Conservation (phyloP, 176 grass and related monocot genomes). For the Saccharum spontaneum region DNA sequence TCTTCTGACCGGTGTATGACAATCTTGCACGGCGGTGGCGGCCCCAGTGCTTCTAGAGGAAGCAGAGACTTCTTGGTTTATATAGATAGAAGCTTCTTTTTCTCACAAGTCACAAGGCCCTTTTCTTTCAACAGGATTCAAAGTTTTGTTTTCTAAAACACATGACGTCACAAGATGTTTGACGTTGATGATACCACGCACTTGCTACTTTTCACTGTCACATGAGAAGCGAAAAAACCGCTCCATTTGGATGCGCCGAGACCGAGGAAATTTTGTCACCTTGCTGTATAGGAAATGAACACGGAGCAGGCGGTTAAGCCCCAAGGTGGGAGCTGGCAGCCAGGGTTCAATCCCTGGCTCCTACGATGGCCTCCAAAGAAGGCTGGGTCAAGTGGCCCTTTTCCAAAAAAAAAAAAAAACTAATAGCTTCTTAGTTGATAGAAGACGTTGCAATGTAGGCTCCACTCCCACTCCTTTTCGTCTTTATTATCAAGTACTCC, state of each 20-base stretch:
- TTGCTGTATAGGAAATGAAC: background rate
- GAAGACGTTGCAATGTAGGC: background rate
- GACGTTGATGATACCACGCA: background rate
- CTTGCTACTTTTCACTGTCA: background rate
- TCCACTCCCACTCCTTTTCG: background rate
- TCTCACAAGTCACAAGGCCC: background rate
- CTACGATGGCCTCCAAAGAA: too few relatives aligned
- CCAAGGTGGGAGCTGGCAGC: too few relatives aligned
- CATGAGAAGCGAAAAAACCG: background rate
- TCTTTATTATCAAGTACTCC: too few relatives aligned
- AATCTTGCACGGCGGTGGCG: background rate
- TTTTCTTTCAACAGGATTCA: background rate
- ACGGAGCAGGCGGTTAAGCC: too few relatives aligned
- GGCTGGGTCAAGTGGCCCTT: too few relatives aligned
- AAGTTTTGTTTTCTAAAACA: background rate
- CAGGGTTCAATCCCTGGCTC: too few relatives aligned
- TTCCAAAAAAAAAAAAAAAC: too few relatives aligned
- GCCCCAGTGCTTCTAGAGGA: background rate
- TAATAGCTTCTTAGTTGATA: background rate
- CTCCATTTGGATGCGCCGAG: background rate
- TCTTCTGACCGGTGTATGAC: background rate
- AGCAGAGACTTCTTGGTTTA: background rate
- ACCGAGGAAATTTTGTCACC: background rate
- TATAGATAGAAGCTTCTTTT: background rate
- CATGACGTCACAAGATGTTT: background rate